A percentile compares a stretch with the other conserved stretches of the same genome.
Conservation (phyloP, 495 filamentous ascomycete genomes). For the Talaromyces trachyspermus region DNA sequence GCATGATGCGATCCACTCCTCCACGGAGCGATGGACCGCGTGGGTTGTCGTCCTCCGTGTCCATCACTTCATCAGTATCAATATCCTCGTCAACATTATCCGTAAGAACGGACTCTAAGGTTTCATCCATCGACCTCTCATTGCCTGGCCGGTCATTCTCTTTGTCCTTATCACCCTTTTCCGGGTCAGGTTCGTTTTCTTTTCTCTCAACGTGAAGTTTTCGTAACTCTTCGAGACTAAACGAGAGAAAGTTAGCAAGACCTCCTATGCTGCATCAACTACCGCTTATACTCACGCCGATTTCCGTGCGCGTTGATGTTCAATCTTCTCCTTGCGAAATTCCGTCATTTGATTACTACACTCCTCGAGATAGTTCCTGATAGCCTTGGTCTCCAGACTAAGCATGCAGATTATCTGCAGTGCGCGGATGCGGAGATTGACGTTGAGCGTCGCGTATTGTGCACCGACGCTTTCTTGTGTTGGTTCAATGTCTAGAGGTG, state of each 20-base stretch:
- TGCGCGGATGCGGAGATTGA: conserved; percentile 73
- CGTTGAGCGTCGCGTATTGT: conserved; percentile 66
- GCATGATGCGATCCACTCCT: conserved; percentile 65
- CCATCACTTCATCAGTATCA: conserved; percentile 40
- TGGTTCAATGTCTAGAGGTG: conserved; percentile 66
- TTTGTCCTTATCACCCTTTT: conserved; percentile 18
- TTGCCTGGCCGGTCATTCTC: conserved; percentile 22
- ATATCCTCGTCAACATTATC: conserved; percentile 60
- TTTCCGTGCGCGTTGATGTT: conserved; percentile 78
- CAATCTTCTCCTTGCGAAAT: conserved; percentile 90
- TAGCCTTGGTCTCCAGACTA: conserved; percentile 73
- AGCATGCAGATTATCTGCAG: conserved; percentile 85
- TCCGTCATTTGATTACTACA: conserved; percentile 88
- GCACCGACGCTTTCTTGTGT: conserved; percentile 60
- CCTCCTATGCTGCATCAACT: conserved; percentile 4
- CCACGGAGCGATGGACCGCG: conserved; percentile 68
- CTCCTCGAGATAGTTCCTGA: conserved; percentile 82
- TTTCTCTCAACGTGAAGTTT: conserved; percentile 81
- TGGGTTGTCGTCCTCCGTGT: conserved; percentile 53
- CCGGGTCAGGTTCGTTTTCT: conserved; percentile 63
- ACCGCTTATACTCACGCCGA: conserved; percentile 58
- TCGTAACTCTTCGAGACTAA: conserved; percentile 74
- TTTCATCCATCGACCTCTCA: conserved; percentile 1
- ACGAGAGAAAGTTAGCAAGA: conserved; percentile 18
- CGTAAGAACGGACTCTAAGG: conserved; percentile 57